These are phyloP conservation scores for Tulasnella sp. DNA, from an alignment of 768 basidiomycete species.

Conservation along the genomic window DNA sequence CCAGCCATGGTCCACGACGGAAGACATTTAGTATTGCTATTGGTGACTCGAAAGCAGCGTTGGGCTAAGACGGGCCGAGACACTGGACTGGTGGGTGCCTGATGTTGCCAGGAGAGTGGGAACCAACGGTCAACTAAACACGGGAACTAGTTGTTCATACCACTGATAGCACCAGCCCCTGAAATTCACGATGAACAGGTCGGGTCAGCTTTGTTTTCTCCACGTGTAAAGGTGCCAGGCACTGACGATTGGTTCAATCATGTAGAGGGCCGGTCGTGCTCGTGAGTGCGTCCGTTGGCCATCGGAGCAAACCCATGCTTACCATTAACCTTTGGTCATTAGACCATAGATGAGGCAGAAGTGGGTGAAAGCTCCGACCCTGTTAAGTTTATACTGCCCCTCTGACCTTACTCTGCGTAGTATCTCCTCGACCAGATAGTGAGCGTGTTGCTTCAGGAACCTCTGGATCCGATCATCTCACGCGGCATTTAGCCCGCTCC, in stretches of 20 bases:
- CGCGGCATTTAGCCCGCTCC: constrained; percentile 3
- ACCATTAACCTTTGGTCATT: not conserved
- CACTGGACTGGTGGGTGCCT: not conserved
- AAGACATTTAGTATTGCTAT: not conserved
- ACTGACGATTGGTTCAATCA: not conserved
- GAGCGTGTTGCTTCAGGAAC: not conserved
- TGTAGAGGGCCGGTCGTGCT: constrained; percentile 7
- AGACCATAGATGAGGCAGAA: constrained; percentile 14
- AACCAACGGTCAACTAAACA: not conserved
- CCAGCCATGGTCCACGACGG: not conserved
- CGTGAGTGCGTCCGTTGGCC: not conserved
- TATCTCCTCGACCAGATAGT: constrained; percentile 15
- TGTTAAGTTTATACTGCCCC: not conserved
- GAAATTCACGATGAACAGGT: too few relatives aligned
- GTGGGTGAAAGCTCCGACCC: too few relatives aligned
- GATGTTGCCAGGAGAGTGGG: not conserved
- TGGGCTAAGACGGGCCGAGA: too few relatives aligned
- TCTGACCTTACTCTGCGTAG: not conserved
- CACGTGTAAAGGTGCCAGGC: not conserved
- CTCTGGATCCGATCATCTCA: not conserved
- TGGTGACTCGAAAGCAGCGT: not conserved
- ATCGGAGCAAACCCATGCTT: not conserved
- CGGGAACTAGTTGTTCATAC: not conserved
- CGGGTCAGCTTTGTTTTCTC: not conserved
- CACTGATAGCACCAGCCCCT: not conserved